Evolutionary conservation across 768 basidiomycete species (phyloP).

Genomic region (Tylopilus intermedius): DNA sequence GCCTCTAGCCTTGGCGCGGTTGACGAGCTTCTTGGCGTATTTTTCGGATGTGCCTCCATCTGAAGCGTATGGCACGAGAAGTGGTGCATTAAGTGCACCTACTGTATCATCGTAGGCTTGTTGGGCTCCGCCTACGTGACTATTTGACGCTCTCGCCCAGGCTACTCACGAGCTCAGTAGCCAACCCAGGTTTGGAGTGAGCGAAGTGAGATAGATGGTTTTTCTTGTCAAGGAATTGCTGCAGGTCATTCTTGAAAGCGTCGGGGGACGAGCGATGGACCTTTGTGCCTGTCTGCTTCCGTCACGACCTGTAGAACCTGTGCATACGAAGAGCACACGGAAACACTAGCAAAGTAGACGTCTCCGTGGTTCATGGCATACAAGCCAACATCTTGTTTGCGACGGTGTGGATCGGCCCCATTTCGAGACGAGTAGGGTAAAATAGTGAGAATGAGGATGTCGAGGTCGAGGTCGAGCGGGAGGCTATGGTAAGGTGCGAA

Average conservation of each 20-base stretch:
- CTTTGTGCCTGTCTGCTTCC: constrained; percentile 86
- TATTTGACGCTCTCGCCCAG: constrained; percentile 81
- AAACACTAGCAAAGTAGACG: constrained; percentile 92
- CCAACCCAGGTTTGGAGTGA: constrained; percentile 72
- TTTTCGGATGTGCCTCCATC: constrained; percentile 97
- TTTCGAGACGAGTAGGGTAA: constrained; percentile 81
- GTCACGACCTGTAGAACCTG: constrained; percentile 88
- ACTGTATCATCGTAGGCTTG: constrained; percentile 82
- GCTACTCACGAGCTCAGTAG: constrained; percentile 76
- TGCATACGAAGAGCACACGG: constrained; percentile 91
- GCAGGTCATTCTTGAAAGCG: constrained; percentile 87
- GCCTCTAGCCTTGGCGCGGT: constrained; percentile 80
- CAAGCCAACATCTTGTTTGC: constrained; percentile 94
- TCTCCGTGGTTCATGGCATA: constrained; percentile 99
- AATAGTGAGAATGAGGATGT: constrained; percentile 93
- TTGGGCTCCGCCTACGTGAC: constrained; percentile 75
- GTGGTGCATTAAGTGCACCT: constrained; percentile 81
- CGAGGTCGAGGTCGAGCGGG: constrained; percentile 72
- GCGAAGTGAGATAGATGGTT: constrained; percentile 95
- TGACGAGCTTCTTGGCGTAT: constrained; percentile 81
- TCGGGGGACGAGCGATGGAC: constrained; percentile 87
- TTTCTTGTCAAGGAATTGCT: constrained; percentile 90
- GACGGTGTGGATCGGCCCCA: constrained; percentile 59
- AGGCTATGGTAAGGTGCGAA: constrained; percentile 89
- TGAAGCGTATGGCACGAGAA: constrained; percentile 86